A percentile compares a stretch with the other conserved stretches of the same genome.
Conservation (phyloP, 345 rosid genomes). For the Eucalyptus urophylla region DNA sequence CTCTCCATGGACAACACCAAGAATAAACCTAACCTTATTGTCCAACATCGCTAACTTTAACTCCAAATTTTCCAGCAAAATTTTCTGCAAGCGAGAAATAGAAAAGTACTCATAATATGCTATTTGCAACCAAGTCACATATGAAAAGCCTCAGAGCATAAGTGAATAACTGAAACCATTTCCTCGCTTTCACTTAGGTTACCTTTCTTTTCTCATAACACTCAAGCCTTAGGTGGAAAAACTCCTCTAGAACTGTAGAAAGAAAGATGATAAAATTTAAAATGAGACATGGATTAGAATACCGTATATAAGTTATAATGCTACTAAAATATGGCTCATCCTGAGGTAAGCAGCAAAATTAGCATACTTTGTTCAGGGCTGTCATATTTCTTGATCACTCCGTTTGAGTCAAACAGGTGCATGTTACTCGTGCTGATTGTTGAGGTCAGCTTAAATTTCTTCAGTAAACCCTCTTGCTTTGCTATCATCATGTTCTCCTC, state of each 20-base stretch:
- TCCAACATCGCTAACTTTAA: constrained; percentile 57
- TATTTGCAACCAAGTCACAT: neutral
- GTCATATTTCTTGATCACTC: constrained; percentile 74
- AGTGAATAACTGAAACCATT: neutral
- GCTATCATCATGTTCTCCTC: constrained; percentile 48
- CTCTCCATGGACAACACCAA: constrained; percentile 77
- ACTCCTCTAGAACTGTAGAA: constrained; percentile 75
- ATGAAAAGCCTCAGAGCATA: neutral
- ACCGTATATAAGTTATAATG: neutral
- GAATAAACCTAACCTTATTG: constrained; percentile 83
- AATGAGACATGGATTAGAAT: neutral
- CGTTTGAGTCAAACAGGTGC: constrained; percentile 78
- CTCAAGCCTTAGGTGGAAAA: constrained; percentile 61
- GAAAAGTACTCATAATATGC: neutral
- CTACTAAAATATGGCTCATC: neutral
- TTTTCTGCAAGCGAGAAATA: constrained; percentile 25
- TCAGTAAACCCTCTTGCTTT: constrained; percentile 72
- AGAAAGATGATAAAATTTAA: neutral
- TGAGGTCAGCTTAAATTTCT: constrained; percentile 65
- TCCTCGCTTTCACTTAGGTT: neutral
- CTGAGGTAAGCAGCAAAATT: neutral
- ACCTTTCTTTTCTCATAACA: constrained; percentile 72
- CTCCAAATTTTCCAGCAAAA: constrained; percentile 47
- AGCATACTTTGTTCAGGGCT: constrained; percentile 73
- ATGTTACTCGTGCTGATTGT: constrained; percentile 69